Evolutionary conservation across 2,329 filamentous ascomycete genomes (phyloP).

Genomic region (Paraphoma sp.): DNA sequence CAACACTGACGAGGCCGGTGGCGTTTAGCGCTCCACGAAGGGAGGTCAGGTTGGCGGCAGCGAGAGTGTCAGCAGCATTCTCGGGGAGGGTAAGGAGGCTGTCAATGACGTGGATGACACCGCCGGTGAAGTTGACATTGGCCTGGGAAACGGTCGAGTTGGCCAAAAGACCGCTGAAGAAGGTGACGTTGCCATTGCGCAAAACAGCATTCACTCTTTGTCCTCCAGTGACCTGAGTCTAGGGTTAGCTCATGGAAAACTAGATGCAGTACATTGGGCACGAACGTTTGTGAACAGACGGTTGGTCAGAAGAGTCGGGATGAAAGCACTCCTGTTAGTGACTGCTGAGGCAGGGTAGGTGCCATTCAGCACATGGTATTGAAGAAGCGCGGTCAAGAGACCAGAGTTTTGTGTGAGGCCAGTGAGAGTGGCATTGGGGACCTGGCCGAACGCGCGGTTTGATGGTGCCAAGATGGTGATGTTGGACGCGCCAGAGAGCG

Average conservation of each 20-base stretch:
- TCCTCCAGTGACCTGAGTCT: slow-evolving; percentile 54
- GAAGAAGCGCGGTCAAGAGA: slow-evolving; percentile 55
- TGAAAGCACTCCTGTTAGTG: slow-evolving; percentile 52
- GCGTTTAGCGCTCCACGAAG: slow-evolving; percentile 50
- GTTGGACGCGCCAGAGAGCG: slow-evolving; percentile 53
- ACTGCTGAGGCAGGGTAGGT: slow-evolving; percentile 50
- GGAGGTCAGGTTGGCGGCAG: slow-evolving; percentile 47
- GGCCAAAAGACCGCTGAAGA: slow-evolving; percentile 61
- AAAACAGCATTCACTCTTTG: slow-evolving; percentile 61
- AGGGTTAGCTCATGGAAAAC: not conserved
- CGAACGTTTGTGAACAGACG: slow-evolving; percentile 61
- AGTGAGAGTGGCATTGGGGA: slow-evolving; percentile 47
- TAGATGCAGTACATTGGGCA: not conserved
- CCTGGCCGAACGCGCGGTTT: slow-evolving; percentile 56
- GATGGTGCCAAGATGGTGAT: slow-evolving; percentile 66
- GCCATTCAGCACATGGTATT: slow-evolving; percentile 66
- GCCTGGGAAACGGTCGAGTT: slow-evolving; percentile 58
- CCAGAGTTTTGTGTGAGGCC: slow-evolving; percentile 37
- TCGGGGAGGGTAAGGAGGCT: slow-evolving; percentile 50
- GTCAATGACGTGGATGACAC: slow-evolving; percentile 57
- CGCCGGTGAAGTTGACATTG: slow-evolving; percentile 53
- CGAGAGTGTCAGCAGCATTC: slow-evolving; percentile 36
- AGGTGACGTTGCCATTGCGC: slow-evolving; percentile 52
- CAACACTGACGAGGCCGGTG: slow-evolving; percentile 48
- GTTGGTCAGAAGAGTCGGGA: slow-evolving; percentile 59